A percentile compares a stretch with the other conserved stretches of the same genome.
These are phyloP conservation scores for Acaromyces ingoldii DNA, from an alignment of 1,284 basidiomycete species.

Conservation along the genomic window DNA sequence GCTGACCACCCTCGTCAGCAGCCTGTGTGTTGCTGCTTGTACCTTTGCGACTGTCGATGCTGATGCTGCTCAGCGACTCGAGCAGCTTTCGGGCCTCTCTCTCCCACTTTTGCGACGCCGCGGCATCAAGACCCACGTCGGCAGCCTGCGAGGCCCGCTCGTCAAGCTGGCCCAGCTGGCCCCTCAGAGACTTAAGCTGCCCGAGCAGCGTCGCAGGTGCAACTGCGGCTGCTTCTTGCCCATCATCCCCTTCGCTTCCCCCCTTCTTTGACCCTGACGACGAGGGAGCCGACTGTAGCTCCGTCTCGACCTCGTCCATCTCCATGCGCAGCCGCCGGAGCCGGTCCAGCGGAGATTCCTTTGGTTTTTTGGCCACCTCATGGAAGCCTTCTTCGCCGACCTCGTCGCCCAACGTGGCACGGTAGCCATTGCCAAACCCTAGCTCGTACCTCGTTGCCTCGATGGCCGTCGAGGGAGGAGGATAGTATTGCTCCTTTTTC, in stretches of 20 bases:
- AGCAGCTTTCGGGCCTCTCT: slow-evolving; percentile 56
- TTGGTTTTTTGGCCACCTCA: too few relatives aligned
- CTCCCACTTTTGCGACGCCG: not conserved
- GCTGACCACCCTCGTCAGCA: not conserved
- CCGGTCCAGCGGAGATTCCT: slow-evolving; percentile 53
- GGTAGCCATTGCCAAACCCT: not conserved
- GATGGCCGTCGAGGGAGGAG: slow-evolving; percentile 2
- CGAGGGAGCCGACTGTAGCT: slow-evolving; percentile 31
- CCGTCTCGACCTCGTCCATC: slow-evolving; percentile 54
- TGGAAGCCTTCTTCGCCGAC: slow-evolving; percentile 7
- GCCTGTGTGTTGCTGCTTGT: slow-evolving; percentile 58
- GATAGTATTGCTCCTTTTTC: not conserved
- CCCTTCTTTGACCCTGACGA: not conserved
- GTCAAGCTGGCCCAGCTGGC: slow-evolving; percentile 9
- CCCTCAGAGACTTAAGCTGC: slow-evolving; percentile 29
- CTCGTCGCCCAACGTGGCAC: slow-evolving; percentile 10
- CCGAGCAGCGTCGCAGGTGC: slow-evolving; percentile 18
- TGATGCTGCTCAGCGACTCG: slow-evolving; percentile 59
- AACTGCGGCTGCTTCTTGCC: slow-evolving; percentile 21
- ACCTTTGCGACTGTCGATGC: not conserved
- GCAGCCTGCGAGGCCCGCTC: slow-evolving; percentile 8
- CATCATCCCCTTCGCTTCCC: slow-evolving; percentile 19
- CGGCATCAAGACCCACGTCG: slow-evolving; percentile 14
- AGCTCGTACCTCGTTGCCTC: slow-evolving; percentile 14
- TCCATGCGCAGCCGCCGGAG: slow-evolving; percentile 54